These are phyloP conservation scores for Beverwykella pulmonaria DNA, from an alignment of 495 filamentous ascomycete genomes.

Conservation along the genomic window DNA sequence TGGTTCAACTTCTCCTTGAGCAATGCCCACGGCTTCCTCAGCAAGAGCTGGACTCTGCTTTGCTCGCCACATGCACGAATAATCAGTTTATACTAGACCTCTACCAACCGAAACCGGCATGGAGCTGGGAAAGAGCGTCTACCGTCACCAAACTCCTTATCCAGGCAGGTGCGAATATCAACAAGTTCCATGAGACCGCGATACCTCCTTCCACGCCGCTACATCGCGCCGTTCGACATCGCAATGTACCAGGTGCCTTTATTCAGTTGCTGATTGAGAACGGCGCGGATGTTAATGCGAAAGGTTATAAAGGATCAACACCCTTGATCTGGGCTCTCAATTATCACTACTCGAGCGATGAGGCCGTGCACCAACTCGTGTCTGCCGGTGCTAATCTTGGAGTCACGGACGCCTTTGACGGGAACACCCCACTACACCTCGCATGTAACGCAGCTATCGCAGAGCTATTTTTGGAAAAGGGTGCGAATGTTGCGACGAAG, in stretches of 20 bases:
- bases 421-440: not conserved
- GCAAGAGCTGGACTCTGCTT: not conserved
- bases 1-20: slow-evolving; percentile 1
- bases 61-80: not conserved
- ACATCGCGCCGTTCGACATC: too few species aligned
- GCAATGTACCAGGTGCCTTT: too few species aligned
- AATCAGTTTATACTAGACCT: not conserved
- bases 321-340: not conserved
- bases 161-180: too few species aligned
- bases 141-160: too few species aligned
- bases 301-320: not conserved
- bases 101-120: slow-evolving; percentile 1
- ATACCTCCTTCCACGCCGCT: too few species aligned
- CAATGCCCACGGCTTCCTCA: not conserved
- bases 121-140: too few species aligned
- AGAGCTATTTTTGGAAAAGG: not conserved
- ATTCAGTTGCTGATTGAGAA: too few species aligned
- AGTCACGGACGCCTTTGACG: not conserved
- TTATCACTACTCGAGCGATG: not conserved
- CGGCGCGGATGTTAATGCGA: too few species aligned
- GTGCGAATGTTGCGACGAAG: not conserved
- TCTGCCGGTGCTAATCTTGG: not conserved
- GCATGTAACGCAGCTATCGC: not conserved
- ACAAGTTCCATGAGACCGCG: too few species aligned
- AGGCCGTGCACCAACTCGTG: not conserved